Evolutionary conservation across 2,329 filamentous ascomycete genomes (phyloP).

Genomic region (Hymenoscyphus fructigenus): DNA sequence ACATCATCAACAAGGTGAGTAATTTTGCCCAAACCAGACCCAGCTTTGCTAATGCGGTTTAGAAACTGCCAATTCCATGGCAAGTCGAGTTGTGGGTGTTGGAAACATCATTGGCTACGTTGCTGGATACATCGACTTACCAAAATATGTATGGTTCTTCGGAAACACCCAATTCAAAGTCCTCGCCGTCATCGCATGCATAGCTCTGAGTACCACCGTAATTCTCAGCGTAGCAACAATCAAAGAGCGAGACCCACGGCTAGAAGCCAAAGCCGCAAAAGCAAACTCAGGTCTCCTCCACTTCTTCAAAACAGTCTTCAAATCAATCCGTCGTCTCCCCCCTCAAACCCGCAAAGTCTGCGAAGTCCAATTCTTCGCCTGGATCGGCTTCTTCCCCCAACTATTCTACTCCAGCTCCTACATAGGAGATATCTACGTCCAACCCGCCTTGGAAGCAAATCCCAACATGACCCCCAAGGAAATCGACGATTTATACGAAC

Average conservation of each 20-base stretch:
- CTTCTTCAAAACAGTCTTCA: slow-evolving; percentile 79
- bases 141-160: slow-evolving; percentile 72
- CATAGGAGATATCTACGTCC: slow-evolving; percentile 87
- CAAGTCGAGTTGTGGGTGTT: slow-evolving; percentile 78
- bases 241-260: slow-evolving; percentile 75
- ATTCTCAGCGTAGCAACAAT: slow-evolving; percentile 68
- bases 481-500: slow-evolving; percentile 77
- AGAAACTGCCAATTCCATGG: slow-evolving; percentile 84
- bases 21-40: neutral
- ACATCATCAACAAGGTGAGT: slow-evolving; percentile 74
- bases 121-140: slow-evolving; percentile 80
- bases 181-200: slow-evolving; percentile 79
- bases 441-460: slow-evolving; percentile 74
- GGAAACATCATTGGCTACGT: slow-evolving; percentile 91
- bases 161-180: slow-evolving; percentile 91
- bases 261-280: slow-evolving; percentile 62
- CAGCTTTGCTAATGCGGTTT: slow-evolving; percentile 3
- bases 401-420: slow-evolving; percentile 95
- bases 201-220: slow-evolving; percentile 70
- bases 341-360: slow-evolving; percentile 82
- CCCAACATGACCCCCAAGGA: slow-evolving; percentile 75
- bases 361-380: slow-evolving; percentile 78
- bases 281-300: slow-evolving; percentile 63
- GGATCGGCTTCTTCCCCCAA: slow-evolving; percentile 95
- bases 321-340: slow-evolving; percentile 74